Percentiles rank a stretch among this genome's conserved stretches.
Evolutionary conservation across 768 basidiomycete species (phyloP).

Genomic region (Cyathus striatus): DNA sequence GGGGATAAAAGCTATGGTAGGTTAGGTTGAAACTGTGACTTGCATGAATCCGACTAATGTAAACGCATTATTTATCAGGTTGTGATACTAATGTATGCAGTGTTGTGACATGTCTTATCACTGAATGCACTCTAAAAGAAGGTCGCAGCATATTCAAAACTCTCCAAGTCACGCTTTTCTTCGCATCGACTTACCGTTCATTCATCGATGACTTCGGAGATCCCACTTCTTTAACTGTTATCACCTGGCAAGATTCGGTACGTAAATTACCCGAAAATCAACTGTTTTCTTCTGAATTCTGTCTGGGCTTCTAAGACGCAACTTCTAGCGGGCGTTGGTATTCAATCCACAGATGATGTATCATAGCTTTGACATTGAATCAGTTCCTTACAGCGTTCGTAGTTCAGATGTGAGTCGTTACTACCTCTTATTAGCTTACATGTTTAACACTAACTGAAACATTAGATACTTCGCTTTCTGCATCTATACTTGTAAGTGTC

Average conservation of each 20-base stretch:
- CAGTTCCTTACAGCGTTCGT: slow-evolving; percentile 14
- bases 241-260: no score
- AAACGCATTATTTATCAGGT: slow-evolving; percentile 1
- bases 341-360: background rate
- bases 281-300: background rate
- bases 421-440: background rate
- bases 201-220: slow-evolving; percentile 17
- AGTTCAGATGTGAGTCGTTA: slow-evolving; percentile 11
- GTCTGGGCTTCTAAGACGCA: background rate
- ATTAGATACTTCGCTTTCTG: slow-evolving; percentile 14
- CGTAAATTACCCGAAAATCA: no score
- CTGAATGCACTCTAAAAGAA: no score
- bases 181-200: slow-evolving; percentile 10
- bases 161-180: slow-evolving; percentile 12
- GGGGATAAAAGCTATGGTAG: slow-evolving; percentile 11
- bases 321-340: background rate
- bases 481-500: slow-evolving; percentile 5
- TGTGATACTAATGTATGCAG: slow-evolving; percentile 3
- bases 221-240: slow-evolving; percentile 3
- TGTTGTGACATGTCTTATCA: no score
- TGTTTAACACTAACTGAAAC: background rate
- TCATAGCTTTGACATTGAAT: background rate
- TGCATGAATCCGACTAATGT: background rate
- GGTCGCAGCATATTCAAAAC: slow-evolving; percentile 13
- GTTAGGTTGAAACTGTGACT: background rate